Base-by-base conservation (phyloP, 805 yeast genomes). In the Pichia insulana region DNA sequence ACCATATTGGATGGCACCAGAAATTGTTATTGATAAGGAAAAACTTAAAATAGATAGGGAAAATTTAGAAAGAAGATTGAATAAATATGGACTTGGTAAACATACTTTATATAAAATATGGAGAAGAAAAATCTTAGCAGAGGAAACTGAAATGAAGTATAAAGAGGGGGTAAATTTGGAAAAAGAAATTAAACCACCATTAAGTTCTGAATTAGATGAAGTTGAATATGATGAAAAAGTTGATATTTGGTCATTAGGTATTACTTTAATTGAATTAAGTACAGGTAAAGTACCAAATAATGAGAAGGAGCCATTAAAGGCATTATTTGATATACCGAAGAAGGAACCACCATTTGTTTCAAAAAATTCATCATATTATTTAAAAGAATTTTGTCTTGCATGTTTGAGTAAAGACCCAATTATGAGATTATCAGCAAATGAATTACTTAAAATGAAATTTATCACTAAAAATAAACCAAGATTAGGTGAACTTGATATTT, bases 231-330 rank as follows among this genome's bases (percentile, higher is more conserved):
- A 84, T 55, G 83, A 80, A 48, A 84, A 83, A 54, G 95, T 88
- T 1, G 98, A 92, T 57, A 84, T 92, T 41, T 92, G 98, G 98
- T 87, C 96, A 0, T 67, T 88, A 18, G 98, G 98, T 0, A 90
- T 92, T 40, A 89, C 97, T 0, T 78, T 85, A 1, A 83, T 85
- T 53, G 98, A 92, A 62, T 65, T 92, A 37, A 71, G 83, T 2
- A 77, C 79, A 3, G 97, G 97, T 0, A 62, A 69, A 9, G 95
- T 96, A 0, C 98, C 98, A 0, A 67, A 77, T 42, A 63, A 85
- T 1, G 76, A 80, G 20, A 68, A 73, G 42, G 84, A 81, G 41
- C 95, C 96, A 12, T 72, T 82, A 77, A 78, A 81, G 49, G 86
- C 84, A 0, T 66, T 90, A 51, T 72, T 79, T 52, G 72, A 73